Base-by-base conservation (phyloP, 2,329 filamentous ascomycete genomes). In the Tolypocladium endophyticum region DNA sequence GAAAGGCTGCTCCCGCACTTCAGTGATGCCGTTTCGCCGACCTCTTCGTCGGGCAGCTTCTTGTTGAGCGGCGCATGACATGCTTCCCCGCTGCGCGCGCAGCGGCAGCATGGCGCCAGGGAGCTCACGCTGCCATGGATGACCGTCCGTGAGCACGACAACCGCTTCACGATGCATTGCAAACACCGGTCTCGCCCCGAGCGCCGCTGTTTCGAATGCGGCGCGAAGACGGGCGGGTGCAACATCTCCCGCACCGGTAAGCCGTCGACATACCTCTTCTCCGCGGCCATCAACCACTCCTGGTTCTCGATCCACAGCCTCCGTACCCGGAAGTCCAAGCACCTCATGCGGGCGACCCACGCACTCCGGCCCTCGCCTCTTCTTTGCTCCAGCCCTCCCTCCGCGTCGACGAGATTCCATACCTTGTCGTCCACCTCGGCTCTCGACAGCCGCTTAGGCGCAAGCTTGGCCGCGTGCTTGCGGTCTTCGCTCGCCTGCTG, bases 231-330 rank as follows among this genome's bases (percentile, higher is more conserved):
- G 7, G 62, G 67, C 36, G 64, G 61, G 6, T 61, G 54, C 1
- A 59, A 23, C 4, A 63, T 35, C 4, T 65, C 55, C 39, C 67
- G 66, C 39, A 61, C 61, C 0, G 71, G 70, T 3, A 66, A 59
- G 2, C 71, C 70, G 7, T 72, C 67, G 6, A 71, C 50, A 55
- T 73, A 73, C n/a, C 59, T 61, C 35, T 62, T 59, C 47, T 64
- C 59, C 8, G 47, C 45, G 11, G 39, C 58, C 28, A 35, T 20
- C 0, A 63, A 57, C 33, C 60, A 43, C 53, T 50, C n/a, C 28
- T 16, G 11, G 36, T 65, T 62, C 5, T 56, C 54, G 2, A 33
- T 39, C 63, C 62, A 65, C 3, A 71, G 43, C 28, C 12, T 3
- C 16, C 12, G 20, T 7, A 59, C 43, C 12, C 28, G 7, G 2